Evolutionary conservation across 805 yeast genomes (phyloP), one percentile per base, ranked within the genome.

Genomic region (Alloascoidea africana): DNA sequence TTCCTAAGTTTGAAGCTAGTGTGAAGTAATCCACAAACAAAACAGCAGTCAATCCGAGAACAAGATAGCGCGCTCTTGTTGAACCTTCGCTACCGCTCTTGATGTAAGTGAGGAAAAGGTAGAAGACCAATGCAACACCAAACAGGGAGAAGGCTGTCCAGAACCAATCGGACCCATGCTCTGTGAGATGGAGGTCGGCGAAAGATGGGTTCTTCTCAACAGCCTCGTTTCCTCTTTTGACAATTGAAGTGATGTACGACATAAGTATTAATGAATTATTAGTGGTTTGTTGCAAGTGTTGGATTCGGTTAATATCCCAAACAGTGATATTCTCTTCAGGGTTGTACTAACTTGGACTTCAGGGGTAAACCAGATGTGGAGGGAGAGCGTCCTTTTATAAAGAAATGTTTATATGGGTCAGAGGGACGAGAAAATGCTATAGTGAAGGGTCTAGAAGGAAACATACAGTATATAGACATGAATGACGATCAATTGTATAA

Each of bases 1-100:
- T 63, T 48, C 71, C 70, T 44, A 66, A 54, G 47, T 66, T 53
- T 14, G 71, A 58, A 37, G 70, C 70, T 44, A 61, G 57, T 3
- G 68, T 61, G 44, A 57, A 66, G 44, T 64, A 66, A 36, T 59
- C 49, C 42, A 52, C 56, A 14, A 62, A 57, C 51, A 62, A 45
- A 14, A 63, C 52, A 19, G 59, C 52, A 36, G 56, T 52, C 6
- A 60, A 55, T 41, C 58, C 51, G 39, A 64, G 51, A 3, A 68
- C 63, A 14, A 14, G 14, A 14, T 36, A 27, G 14, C 5, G n/a
- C 32, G n/a, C n/a, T n/a, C n/a, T n/a, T n/a, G 32, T 17, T 5
- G 36, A 11, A 11, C 36, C 6, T 27, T 36, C n/a, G 5, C n/a
- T 6, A 5, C 14, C 16, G 6, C 35, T 11, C 6, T 11, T 19